Evolutionary conservation across 257 asterid genomes (phyloP).

Genomic region (Datura wrightii): DNA sequence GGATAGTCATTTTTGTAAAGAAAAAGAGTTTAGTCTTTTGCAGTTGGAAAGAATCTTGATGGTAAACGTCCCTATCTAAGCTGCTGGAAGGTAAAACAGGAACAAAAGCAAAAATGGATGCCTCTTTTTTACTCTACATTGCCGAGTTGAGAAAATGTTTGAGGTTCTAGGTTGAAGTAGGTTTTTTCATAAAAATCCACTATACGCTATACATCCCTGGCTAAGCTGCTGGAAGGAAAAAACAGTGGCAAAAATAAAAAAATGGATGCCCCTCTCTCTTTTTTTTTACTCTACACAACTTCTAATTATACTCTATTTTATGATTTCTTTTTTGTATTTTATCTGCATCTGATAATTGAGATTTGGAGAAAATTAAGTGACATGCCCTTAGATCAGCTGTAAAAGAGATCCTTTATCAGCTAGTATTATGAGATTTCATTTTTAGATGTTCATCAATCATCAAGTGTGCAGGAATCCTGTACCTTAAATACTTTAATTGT

Average conservation of each 20-base stretch:
- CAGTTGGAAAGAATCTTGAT: neutral
- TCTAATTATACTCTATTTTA: neutral
- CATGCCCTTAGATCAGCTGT: neutral
- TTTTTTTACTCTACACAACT: neutral
- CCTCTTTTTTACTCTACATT: neutral
- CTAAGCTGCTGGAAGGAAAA: conserved; percentile 26
- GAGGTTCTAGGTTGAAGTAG: neutral
- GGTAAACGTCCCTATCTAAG: neutral
- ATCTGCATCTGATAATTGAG: conserved; percentile 6
- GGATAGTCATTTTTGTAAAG: neutral
- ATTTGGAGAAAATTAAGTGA: neutral
- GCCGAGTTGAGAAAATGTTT: neutral
- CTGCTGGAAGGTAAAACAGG: conserved; percentile 6
- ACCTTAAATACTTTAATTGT: neutral
- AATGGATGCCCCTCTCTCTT: neutral
- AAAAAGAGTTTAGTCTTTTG: neutral
- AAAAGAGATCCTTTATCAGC: conserved; percentile 21
- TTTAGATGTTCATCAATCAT: neutral
- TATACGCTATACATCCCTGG: neutral
- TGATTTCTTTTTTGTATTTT: neutral
- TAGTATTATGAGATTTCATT: neutral
- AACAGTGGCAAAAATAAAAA: neutral
- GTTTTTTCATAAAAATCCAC: neutral
- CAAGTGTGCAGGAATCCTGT: neutral
- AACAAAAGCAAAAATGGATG: neutral